Evolutionary conservation across 73 alveolate genomes (phyloP).

Genomic region (Symbiodinium natans): DNA sequence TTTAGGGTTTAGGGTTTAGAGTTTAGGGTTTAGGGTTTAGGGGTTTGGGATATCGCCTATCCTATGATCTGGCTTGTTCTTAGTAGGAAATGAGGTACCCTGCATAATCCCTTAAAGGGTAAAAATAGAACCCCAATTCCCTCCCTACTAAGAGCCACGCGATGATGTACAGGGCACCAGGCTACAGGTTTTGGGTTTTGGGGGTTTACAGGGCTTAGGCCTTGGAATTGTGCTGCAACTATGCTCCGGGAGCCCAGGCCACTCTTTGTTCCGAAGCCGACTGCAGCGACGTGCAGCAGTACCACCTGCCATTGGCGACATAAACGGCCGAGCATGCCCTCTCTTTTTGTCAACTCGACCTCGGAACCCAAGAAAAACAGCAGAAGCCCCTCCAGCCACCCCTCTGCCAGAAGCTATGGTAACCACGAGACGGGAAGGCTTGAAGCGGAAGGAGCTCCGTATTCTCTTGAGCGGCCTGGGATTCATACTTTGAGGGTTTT

Average conservation of each 20-base stretch:
- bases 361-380: background rate
- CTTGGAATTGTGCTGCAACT: background rate
- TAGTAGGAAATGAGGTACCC: no score
- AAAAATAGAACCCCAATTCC: no score
- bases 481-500: background rate
- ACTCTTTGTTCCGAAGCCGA: slow-evolving; percentile 33
- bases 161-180: background rate
- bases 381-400: background rate
- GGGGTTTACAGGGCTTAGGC: background rate
- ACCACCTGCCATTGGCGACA: slow-evolving; percentile 18
- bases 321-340: background rate
- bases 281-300: slow-evolving; percentile 52
- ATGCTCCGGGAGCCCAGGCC: background rate
- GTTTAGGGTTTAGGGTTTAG: no score
- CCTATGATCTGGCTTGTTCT: no score
- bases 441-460: slow-evolving; percentile 58
- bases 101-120: no score
- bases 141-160: no score
- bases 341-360: background rate
- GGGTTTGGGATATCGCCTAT: no score
- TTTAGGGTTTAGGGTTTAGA: no score
- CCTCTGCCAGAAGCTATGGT: background rate
- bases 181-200: background rate
- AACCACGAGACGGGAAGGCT: slow-evolving; percentile 8
- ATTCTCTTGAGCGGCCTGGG: slow-evolving; percentile 41